These are phyloP conservation scores for Corylus americana DNA, from an alignment of 306 rosid species.

Conservation along the genomic window DNA sequence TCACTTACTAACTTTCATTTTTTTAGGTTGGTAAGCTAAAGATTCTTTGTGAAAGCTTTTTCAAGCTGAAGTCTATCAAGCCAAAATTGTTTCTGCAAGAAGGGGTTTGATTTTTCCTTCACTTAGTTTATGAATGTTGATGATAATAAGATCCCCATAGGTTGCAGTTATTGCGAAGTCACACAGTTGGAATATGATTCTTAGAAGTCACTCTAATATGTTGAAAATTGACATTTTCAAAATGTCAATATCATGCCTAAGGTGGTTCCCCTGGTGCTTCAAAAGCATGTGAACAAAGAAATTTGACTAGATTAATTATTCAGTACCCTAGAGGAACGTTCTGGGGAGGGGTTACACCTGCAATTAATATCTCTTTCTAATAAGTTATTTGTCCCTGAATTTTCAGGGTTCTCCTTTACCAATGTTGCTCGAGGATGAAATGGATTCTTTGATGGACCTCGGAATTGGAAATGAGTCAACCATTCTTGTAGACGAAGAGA, in stretches of 20 bases:
- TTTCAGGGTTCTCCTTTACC: slow-evolving; percentile 88
- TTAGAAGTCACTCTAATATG: neutral
- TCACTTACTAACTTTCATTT: slow-evolving; percentile 22
- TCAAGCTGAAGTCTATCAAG: slow-evolving; percentile 76
- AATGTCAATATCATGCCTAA: neutral
- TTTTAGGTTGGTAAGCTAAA: slow-evolving; percentile 86
- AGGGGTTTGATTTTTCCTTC: slow-evolving; percentile 56
- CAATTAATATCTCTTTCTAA: neutral
- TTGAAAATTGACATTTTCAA: neutral
- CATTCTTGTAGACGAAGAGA: slow-evolving; percentile 80
- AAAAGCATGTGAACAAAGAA: neutral
- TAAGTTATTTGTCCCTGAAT: slow-evolving; percentile 12
- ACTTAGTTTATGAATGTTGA: slow-evolving; percentile 14
- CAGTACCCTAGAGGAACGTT: neutral
- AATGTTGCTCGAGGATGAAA: slow-evolving; percentile 65
- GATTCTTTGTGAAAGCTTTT: slow-evolving; percentile 86
- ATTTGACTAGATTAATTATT: neutral
- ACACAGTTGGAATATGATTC: neutral
- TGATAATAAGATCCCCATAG: slow-evolving; percentile 11
- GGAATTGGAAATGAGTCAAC: slow-evolving; percentile 70
- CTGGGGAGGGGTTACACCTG: neutral
- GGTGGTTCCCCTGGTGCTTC: neutral
- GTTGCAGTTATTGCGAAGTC: neutral
- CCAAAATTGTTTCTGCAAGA: slow-evolving; percentile 79
- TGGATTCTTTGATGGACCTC: slow-evolving; percentile 63